Conservation (phyloP, 805 yeast species). For the Pichia phayaonensis region DNA sequence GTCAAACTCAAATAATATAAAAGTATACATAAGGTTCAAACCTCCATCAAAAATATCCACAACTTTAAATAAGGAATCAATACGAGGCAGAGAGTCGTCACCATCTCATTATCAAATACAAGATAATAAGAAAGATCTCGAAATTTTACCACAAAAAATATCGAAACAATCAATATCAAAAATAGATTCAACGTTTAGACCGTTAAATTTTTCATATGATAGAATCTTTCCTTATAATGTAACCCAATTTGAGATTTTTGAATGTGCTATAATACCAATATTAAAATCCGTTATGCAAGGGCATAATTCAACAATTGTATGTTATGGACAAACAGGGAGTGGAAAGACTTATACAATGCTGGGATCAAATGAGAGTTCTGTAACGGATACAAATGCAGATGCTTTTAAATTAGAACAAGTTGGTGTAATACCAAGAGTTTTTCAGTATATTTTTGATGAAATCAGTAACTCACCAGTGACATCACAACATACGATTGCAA, state of each 20-base stretch:
- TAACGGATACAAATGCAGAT: conserved; percentile 16
- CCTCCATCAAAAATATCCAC: not conserved
- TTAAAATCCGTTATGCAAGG: conserved; percentile 69
- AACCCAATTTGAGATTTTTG: conserved; percentile 51
- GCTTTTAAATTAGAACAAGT: not conserved
- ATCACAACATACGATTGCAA: conserved; percentile 35
- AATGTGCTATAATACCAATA: conserved; percentile 50
- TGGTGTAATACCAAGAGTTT: conserved; percentile 70
- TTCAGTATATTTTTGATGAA: conserved; percentile 53
- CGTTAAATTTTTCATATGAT: conserved; percentile 48
- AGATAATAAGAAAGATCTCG: not conserved
- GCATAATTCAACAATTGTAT: conserved; percentile 27
- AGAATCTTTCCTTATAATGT: conserved; percentile 46
- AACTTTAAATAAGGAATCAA: not conserved
- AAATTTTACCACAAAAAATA: not conserved
- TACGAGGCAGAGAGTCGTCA: not conserved
- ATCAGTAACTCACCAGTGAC: conserved; percentile 25
- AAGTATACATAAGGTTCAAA: conserved; percentile 1
- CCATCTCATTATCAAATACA: conserved; percentile 1
- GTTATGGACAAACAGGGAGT: conserved; percentile 83
- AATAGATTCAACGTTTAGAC: not conserved
- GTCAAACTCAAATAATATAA: not conserved
- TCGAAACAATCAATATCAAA: not conserved
- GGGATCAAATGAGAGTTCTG: conserved; percentile 36
- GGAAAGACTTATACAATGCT: conserved; percentile 85